Base-by-base conservation (phyloP, 495 filamentous ascomycete species). In the Corynascus novoguineensis region DNA sequence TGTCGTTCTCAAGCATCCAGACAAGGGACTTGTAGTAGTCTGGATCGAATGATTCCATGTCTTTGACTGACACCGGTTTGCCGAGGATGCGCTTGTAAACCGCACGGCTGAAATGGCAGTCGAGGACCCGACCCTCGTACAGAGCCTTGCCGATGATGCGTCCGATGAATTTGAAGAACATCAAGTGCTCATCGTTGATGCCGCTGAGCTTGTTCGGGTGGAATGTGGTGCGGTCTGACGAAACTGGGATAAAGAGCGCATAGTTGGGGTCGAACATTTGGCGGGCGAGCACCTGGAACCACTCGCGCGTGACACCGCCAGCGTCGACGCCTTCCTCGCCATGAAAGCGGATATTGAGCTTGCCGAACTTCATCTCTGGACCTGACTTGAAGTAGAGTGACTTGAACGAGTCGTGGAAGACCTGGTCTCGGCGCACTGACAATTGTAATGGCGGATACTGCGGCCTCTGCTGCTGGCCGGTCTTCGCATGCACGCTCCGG, bases 201-300 rank as follows among this genome's bases (percentile, higher is more conserved):
- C 82, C 84, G 73, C 92, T 97, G 58, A 92, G 77, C 63, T 86
- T 88, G 71, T 96, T 97, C 19, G 93, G 93, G 73, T 99, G 93
- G 85, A 99, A 99, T 0, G 93, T 99, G 4, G 93, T 99, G 32
- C 92, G 85, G 66, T 99, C 93, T n/a, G 93, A 91, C 22, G 95
- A 93, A 31, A 99, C 93, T 3, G 93, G 95, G 51, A 88, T 88
- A 73, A 96, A 99, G 25, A 99, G 78, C 46, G 90, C 93, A 68
- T 97, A 99, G 71, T 95, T 92, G 48, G 95, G 87, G 74, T 99
- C 95, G 72, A 99, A 99, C 95, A 99, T 99, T 66, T 97, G 95
- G 50, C 92, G 80, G 12, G 93, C 85, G 62, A 99, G 88, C 38
- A 96, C 95, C 69, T 96, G 92, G 80, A 99, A 99, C 93, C 93